Evolutionary conservation across 2,329 filamentous ascomycete species (phyloP).

Genomic region (Microcyclospora pomicola): DNA sequence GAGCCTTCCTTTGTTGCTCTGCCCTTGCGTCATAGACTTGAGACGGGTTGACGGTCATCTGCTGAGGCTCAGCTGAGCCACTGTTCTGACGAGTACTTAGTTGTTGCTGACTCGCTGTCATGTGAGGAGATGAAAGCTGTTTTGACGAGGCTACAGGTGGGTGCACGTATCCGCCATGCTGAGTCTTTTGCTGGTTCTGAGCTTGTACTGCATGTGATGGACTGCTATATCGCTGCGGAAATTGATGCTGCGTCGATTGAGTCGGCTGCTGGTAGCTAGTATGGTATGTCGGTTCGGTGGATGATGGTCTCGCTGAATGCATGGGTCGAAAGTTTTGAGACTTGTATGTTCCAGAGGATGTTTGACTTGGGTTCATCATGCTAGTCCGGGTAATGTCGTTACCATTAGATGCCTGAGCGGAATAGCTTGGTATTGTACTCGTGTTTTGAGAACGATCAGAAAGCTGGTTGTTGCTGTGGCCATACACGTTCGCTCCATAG

Average conservation of each 20-base stretch:
- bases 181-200: slow-evolving; percentile 10
- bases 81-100: slow-evolving; percentile 12
- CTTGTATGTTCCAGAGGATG: too few relatives aligned
- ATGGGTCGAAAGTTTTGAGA: too few relatives aligned
- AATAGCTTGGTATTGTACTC: too few relatives aligned
- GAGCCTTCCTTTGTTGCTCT: slow-evolving; percentile 31
- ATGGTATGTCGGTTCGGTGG: slow-evolving; percentile 1
- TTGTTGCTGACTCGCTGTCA: slow-evolving; percentile 8
- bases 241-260: slow-evolving; percentile 9
- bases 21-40: slow-evolving; percentile 42
- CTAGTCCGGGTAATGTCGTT: too few relatives aligned
- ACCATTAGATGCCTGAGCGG: too few relatives aligned
- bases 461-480: too few relatives aligned
- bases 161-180: too few relatives aligned
- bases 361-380: too few relatives aligned
- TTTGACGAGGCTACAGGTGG: too few relatives aligned
- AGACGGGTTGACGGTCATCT: slow-evolving; percentile 38
- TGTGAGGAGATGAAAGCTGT: slow-evolving; percentile 10
- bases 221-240: slow-evolving; percentile 17
- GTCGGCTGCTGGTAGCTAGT: slow-evolving; percentile 10
- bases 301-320: not conserved
- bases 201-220: slow-evolving; percentile 18
- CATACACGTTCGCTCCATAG: too few relatives aligned
- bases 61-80: slow-evolving; percentile 19
- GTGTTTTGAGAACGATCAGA: too few relatives aligned